These are phyloP conservation scores for Eucalyptus shirleyi DNA, from an alignment of 345 rosid species.

Conservation along the genomic window DNA sequence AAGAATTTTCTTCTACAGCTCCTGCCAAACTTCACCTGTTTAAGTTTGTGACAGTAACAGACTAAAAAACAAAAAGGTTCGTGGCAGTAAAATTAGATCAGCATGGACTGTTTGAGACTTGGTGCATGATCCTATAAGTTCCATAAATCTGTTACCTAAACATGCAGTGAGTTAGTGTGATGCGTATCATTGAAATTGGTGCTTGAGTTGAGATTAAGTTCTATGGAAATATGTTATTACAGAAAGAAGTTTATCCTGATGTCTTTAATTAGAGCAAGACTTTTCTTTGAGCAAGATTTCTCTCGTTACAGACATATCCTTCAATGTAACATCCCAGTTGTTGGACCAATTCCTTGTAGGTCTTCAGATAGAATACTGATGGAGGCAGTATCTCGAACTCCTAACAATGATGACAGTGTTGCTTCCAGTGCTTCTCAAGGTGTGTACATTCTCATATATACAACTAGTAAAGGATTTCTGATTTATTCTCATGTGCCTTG, in stretches of 20 bases:
- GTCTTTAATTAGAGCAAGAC: background rate
- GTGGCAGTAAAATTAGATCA: background rate
- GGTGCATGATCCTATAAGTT: background rate
- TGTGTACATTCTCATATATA: background rate
- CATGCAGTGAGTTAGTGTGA: background rate
- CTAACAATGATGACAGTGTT: conserved; percentile 7
- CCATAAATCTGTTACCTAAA: background rate
- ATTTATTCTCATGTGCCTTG: conserved; percentile 6
- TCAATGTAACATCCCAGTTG: background rate
- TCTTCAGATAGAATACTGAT: conserved; percentile 2
- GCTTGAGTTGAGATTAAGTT: background rate
- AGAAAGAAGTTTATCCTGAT: background rate
- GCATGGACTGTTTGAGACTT: background rate
- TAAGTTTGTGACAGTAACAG: background rate
- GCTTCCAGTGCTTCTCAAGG: conserved; percentile 32
- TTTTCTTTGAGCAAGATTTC: background rate
- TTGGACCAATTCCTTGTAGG: background rate
- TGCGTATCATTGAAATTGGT: background rate
- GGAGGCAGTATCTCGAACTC: conserved; percentile 7
- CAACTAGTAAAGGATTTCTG: background rate
- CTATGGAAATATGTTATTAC: background rate
- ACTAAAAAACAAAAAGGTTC: background rate
- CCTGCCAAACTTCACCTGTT: background rate
- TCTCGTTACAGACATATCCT: background rate
- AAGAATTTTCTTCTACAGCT: background rate